A percentile compares a stretch with the other conserved stretches of the same genome.
phyloP scores from a whole-genome alignment of 768 basidiomycete genomes.

The Boletus insuetus region DNA sequence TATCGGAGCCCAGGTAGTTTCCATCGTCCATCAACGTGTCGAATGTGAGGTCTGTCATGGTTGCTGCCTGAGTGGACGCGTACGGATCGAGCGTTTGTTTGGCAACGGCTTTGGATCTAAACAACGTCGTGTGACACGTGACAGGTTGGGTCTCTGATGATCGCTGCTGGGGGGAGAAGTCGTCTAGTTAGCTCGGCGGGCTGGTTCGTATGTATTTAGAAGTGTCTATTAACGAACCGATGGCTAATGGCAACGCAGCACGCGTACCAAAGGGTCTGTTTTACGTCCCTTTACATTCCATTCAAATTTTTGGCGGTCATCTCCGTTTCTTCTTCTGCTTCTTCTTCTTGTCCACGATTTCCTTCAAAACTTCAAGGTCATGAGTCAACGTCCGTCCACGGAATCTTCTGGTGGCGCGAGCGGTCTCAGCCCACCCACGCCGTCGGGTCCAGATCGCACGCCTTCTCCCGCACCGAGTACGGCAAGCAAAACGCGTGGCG shows the following conservation, averaged over 20 bases:
- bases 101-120: slow-evolving; percentile 33
- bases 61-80: no score
- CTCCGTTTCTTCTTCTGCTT: slow-evolving; percentile 2
- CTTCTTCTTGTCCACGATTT: slow-evolving; percentile 4
- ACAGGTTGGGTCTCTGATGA: neutral
- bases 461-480: slow-evolving; percentile 32
- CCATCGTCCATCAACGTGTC: slow-evolving; percentile 80
- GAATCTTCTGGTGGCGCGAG: slow-evolving; percentile 22
- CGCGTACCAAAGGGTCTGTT: slow-evolving; percentile 9
- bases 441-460: slow-evolving; percentile 26
- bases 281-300: slow-evolving; percentile 26
- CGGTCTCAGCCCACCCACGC: slow-evolving; percentile 16
- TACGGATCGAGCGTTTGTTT: slow-evolving; percentile 29
- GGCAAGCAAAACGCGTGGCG: slow-evolving; percentile 28
- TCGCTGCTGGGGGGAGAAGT: no score
- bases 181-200: no score
- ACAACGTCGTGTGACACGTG: slow-evolving; percentile 20
- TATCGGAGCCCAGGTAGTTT: slow-evolving; percentile 68
- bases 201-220: neutral
- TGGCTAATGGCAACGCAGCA: neutral
- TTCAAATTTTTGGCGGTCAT: slow-evolving; percentile 13
- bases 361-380: slow-evolving; percentile 9
- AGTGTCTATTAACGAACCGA: no score
- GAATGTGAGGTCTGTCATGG: slow-evolving; percentile 72
- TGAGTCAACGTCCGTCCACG: slow-evolving; percentile 32